A percentile compares a stretch with the other conserved stretches of the same genome.
phyloP scores from a whole-genome alignment of 768 basidiomycete genomes.

The Pilatotrama ljubarskyi region DNA sequence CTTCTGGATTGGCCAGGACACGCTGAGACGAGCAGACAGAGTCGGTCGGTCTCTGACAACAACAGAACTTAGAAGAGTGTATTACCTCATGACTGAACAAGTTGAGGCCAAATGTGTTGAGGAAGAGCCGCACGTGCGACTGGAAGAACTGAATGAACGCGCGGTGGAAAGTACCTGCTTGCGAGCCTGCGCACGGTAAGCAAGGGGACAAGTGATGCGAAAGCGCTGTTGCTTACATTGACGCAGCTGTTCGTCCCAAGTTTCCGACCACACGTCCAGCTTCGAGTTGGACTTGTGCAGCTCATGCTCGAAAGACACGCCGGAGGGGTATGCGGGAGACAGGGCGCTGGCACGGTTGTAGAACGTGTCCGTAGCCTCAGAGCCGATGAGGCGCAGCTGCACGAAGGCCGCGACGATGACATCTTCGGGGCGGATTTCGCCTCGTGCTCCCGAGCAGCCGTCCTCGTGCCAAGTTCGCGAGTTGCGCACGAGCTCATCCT shows the following conservation, averaged over 20 bases:
- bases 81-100: conserved; percentile 57
- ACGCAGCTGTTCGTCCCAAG: conserved; percentile 74
- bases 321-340: conserved; percentile 18
- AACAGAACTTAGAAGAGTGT: conserved; percentile 6
- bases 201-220: not conserved
- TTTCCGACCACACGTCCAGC: conserved; percentile 69
- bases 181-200: conserved; percentile 44
- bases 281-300: conserved; percentile 72
- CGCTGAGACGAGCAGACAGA: conserved; percentile 2
- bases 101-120: conserved; percentile 83
- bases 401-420: conserved; percentile 79
- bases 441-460: conserved; percentile 37
- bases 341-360: conserved; percentile 44
- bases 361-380: conserved; percentile 59
- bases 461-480: conserved; percentile 71
- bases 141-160: conserved; percentile 77
- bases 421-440: conserved; percentile 66
- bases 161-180: conserved; percentile 74
- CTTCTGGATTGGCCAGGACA: conserved; percentile 49
- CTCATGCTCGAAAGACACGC: conserved; percentile 63
- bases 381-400: conserved; percentile 77
- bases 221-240: conserved; percentile 43
- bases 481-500: conserved; percentile 76
- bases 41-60: not conserved
- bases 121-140: conserved; percentile 74